Percentiles rank a stretch among this genome's conserved stretches.
These are phyloP conservation scores for Phytophthora ohioensis DNA, from an alignment of 352 stramenopile genomes.

Conservation along the genomic window DNA sequence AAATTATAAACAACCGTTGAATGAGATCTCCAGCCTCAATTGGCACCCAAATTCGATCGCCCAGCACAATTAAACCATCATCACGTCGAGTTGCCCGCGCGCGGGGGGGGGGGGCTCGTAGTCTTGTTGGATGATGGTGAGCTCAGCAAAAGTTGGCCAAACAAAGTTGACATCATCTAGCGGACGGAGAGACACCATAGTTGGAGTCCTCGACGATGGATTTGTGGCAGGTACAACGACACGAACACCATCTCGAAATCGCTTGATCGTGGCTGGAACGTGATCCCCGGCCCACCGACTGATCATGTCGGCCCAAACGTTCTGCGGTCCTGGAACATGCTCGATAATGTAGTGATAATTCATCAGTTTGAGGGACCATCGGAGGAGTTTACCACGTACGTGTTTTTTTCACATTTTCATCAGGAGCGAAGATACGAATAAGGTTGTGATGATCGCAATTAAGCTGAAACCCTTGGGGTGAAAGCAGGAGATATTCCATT, in stretches of 20 bases:
- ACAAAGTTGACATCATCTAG: slow-evolving; percentile 16
- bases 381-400: slow-evolving; percentile 7
- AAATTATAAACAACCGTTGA: slow-evolving; percentile 17
- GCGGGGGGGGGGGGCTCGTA: not conserved
- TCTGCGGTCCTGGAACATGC: slow-evolving; percentile 6
- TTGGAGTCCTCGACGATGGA: no score
- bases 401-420: slow-evolving; percentile 13
- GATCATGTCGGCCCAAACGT: slow-evolving; percentile 32
- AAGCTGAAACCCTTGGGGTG: slow-evolving; percentile 4
- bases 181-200: not conserved
- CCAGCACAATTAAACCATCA: not conserved
- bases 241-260: not conserved
- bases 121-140: not conserved
- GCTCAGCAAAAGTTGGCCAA: not conserved
- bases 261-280: not conserved
- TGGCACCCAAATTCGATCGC: not conserved
- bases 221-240: no score
- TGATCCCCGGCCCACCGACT: slow-evolving; percentile 15
- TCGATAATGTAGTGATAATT: slow-evolving; percentile 23
- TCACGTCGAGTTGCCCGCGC: not conserved
- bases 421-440: slow-evolving; percentile 13
- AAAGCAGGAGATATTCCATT: slow-evolving; percentile 13
- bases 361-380: slow-evolving; percentile 17
- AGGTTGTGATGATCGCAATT: slow-evolving; percentile 17
- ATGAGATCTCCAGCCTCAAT: not conserved